Conservation (phyloP, 768 basidiomycete species). For the Leccinum aurantiacum region DNA sequence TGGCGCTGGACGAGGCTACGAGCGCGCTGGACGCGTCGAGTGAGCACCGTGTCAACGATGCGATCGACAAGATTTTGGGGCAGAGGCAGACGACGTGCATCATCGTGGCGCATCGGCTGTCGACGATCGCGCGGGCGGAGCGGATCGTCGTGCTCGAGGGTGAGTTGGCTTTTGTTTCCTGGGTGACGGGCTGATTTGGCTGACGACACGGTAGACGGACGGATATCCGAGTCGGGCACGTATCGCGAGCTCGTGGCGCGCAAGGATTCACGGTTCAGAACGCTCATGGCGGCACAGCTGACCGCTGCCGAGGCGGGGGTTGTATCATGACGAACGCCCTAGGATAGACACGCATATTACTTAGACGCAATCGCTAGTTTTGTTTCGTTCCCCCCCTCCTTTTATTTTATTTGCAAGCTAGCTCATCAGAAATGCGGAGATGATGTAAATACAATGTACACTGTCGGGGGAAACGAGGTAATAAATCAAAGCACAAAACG, state of each 20-base stretch:
- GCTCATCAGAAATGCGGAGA: neutral
- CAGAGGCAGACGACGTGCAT: conserved; percentile 81
- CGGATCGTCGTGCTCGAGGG: conserved; percentile 89
- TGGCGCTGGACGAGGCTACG: conserved; percentile 89
- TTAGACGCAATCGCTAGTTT: conserved; percentile 3
- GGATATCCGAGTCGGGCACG: conserved; percentile 80
- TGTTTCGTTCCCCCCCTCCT: no score
- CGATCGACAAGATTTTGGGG: conserved; percentile 83
- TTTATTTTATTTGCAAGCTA: neutral
- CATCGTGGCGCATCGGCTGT: conserved; percentile 86
- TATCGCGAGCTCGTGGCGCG: conserved; percentile 76
- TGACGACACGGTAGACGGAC: conserved; percentile 50
- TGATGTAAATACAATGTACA: no score
- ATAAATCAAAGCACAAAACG: no score
- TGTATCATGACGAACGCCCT: conserved; percentile 5
- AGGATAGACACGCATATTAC: neutral
- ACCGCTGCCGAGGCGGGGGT: conserved; percentile 41
- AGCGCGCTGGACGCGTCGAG: conserved; percentile 87
- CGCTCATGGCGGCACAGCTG: conserved; percentile 88
- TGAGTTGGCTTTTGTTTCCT: conserved; percentile 24
- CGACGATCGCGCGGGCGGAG: conserved; percentile 83
- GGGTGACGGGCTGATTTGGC: neutral
- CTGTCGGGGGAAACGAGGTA: no score
- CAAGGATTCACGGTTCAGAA: conserved; percentile 76
- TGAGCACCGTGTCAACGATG: conserved; percentile 81